phyloP scores from a whole-genome alignment of 2,329 filamentous ascomycete species.

The Alternaria sp. region DNA sequence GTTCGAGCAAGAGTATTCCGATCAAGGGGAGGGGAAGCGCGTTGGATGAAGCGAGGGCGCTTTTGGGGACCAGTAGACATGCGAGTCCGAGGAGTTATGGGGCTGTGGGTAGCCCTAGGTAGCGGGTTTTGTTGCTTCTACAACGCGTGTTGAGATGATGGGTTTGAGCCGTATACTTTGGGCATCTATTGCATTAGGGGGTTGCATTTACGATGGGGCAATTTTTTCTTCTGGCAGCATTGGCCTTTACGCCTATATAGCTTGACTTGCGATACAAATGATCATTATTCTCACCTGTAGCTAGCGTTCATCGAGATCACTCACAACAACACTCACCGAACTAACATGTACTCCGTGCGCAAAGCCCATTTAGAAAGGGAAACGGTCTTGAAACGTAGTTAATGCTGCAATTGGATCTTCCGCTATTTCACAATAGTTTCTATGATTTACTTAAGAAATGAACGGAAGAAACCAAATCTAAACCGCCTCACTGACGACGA shows the following conservation, averaged over 20 bases:
- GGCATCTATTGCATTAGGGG: not conserved
- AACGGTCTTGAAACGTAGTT: not conserved
- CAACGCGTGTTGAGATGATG: not conserved
- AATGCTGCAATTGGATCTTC: constrained; percentile 4
- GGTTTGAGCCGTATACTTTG: not conserved
- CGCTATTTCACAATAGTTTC: not conserved
- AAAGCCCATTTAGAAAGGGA: not conserved
- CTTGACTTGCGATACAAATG: not conserved
- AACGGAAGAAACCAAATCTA: not conserved
- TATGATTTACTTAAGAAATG: not conserved
- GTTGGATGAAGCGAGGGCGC: constrained; percentile 49
- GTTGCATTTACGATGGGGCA: not conserved
- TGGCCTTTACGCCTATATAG: not conserved
- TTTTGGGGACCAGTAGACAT: constrained; percentile 45
- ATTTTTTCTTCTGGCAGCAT: not conserved
- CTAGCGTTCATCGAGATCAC: no score
- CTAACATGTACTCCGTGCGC: not conserved
- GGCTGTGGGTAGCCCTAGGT: constrained; percentile 28
- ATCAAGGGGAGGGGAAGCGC: constrained; percentile 35
- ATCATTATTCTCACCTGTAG: not conserved
- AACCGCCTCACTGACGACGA: not conserved
- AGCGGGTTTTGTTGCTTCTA: not conserved
- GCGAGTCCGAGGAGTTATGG: constrained; percentile 50
- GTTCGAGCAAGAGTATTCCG: constrained; percentile 35
- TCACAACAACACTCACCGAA: not conserved